A percentile compares a stretch with the other conserved stretches of the same genome.
These are phyloP conservation scores for Ganoderma leucocontextum DNA, from an alignment of 1,284 basidiomycete species.

Conservation along the genomic window DNA sequence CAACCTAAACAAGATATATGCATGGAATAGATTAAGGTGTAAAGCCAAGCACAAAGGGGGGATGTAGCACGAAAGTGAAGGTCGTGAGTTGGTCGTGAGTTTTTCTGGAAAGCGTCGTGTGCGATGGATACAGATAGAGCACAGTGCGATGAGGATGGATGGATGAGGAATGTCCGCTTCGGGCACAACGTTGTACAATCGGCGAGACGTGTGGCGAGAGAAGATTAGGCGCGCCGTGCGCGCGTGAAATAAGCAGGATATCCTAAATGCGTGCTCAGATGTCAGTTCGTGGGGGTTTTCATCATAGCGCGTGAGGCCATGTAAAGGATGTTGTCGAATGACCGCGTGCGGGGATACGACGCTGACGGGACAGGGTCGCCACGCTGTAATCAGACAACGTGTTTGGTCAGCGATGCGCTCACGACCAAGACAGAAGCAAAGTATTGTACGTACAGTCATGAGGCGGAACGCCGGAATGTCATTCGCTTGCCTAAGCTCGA, in stretches of 20 bases:
- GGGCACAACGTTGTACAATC: conserved; percentile 31
- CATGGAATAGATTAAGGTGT: conserved; percentile 32
- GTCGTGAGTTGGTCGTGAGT: conserved; percentile 35
- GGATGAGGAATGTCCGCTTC: conserved; percentile 25
- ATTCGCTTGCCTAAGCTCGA: conserved; percentile 36
- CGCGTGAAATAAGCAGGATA: conserved; percentile 11
- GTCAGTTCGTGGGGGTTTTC: conserved; percentile 26
- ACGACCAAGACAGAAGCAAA: conserved; percentile 5
- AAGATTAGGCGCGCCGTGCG: conserved; percentile 24
- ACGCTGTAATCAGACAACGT: conserved; percentile 21
- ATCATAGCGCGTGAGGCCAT: conserved; percentile 32
- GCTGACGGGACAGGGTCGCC: conserved; percentile 32
- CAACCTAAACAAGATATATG: conserved; percentile 23
- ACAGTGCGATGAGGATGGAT: conserved; percentile 15
- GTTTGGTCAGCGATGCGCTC: conserved; percentile 21
- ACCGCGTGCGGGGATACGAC: conserved; percentile 33
- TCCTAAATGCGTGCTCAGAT: conserved; percentile 20
- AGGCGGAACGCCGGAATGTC: conserved; percentile 40
- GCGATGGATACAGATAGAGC: conserved; percentile 30
- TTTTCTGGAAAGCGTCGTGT: conserved; percentile 19
- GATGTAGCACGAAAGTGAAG: conserved; percentile 26
- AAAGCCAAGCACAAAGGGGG: conserved; percentile 6
- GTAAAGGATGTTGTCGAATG: conserved; percentile 32
- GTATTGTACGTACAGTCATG: conserved; percentile 31
- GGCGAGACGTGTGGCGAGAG: conserved; percentile 13